These are phyloP conservation scores for Arachnopeziza araneosa DNA, from an alignment of 2,329 filamentous ascomycete species.

Conservation along the genomic window DNA sequence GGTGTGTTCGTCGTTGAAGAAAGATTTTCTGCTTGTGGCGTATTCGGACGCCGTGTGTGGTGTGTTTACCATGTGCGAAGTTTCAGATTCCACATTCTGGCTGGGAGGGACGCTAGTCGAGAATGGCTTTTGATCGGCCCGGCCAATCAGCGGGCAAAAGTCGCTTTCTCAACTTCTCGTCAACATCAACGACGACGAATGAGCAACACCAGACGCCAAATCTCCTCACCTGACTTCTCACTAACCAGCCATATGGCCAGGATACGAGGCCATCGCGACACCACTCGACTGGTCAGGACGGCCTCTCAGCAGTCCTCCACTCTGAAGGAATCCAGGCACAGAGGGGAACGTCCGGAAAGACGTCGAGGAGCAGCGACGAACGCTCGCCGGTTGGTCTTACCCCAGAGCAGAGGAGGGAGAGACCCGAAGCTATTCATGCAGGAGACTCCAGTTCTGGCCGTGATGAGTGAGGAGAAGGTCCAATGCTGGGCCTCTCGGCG, in stretches of 20 bases:
- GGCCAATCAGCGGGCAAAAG: conserved; percentile 19
- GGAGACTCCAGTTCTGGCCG: conserved; percentile 27
- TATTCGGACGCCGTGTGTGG: not conserved
- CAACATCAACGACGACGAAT: conserved; percentile 22
- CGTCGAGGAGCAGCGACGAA: not conserved
- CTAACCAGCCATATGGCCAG: conserved; percentile 19
- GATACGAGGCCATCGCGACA: conserved; percentile 14
- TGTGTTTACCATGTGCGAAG: not conserved
- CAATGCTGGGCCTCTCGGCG: conserved; percentile 20
- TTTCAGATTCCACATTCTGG: conserved; percentile 1
- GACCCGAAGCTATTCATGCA: conserved; percentile 28
- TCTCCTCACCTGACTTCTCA: conserved; percentile 22
- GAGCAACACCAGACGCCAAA: conserved; percentile 10
- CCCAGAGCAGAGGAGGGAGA: conserved; percentile 22
- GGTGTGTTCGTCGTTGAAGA: not conserved
- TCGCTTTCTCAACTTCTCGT: conserved; percentile 13
- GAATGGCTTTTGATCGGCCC: conserved; percentile 4
- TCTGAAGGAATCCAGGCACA: conserved; percentile 7
- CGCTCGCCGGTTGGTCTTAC: conserved; percentile 21
- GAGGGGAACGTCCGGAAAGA: conserved; percentile 15
- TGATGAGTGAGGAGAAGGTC: conserved; percentile 16
- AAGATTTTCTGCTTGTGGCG: not conserved
- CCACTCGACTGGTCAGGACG: conserved; percentile 25
- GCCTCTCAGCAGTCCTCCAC: conserved; percentile 16
- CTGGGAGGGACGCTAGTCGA: conserved; percentile 5